A percentile compares a stretch with the other conserved stretches of the same genome.
Conservation (phyloP, 2,329 filamentous ascomycete species). For the Dactylellina cionopaga region DNA sequence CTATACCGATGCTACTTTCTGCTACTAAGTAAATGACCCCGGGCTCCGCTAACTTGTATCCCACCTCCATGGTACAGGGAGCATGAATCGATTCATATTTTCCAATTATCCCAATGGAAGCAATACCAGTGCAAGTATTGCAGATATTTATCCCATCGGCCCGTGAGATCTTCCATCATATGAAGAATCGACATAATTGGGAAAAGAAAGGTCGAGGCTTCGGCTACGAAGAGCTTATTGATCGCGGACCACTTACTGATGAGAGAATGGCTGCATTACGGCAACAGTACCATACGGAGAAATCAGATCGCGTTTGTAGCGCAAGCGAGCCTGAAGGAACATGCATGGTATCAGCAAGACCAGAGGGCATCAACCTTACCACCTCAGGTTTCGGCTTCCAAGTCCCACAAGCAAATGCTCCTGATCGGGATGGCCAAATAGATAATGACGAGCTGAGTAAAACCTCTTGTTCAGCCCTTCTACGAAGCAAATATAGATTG, state of each 20-base stretch:
- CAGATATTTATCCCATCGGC: conserved; percentile 28
- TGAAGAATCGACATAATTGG: conserved; percentile 31
- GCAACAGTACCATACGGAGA: conserved; percentile 14
- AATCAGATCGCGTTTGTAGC: no score
- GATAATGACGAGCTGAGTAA: conserved; percentile 43
- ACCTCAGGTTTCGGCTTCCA: neutral
- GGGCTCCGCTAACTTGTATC: neutral
- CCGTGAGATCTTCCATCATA: conserved; percentile 35
- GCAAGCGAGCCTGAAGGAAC: no score
- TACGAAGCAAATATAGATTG: conserved; percentile 2
- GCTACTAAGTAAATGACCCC: neutral
- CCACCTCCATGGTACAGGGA: neutral
- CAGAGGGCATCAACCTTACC: conserved; percentile 6
- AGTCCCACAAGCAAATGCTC: conserved; percentile 4
- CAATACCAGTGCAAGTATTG: conserved; percentile 48
- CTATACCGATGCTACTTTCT: neutral
- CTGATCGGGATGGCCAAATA: conserved; percentile 16
- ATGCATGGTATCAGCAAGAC: no score
- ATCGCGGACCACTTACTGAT: conserved; percentile 28
- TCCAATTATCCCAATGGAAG: conserved; percentile 19
- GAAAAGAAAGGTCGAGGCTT: neutral
- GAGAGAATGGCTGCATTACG: conserved; percentile 27
- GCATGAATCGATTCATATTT: conserved; percentile 41
- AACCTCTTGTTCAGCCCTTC: neutral
- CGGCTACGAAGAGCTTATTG: conserved; percentile 15